A percentile compares a stretch with the other conserved stretches of the same genome.
Conservation (phyloP, 1,284 basidiomycete species). For the Erythrobasidium hasegawianum region DNA sequence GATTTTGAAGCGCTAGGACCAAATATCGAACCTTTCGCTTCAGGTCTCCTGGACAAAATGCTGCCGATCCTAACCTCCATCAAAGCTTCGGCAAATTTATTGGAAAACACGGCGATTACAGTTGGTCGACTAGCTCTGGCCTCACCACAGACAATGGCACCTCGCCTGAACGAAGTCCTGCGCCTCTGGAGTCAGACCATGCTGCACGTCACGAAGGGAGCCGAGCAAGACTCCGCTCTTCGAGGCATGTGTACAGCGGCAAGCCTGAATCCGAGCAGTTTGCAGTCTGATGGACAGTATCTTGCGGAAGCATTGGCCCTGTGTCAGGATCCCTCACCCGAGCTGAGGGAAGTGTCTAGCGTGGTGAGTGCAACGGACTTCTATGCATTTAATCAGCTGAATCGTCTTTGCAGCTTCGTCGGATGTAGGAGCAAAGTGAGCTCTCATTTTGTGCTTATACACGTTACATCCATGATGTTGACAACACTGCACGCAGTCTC, state of each 20-base stretch:
- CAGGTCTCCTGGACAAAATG: conserved; percentile 76
- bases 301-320: conserved; percentile 17
- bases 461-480: no score
- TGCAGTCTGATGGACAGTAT: conserved; percentile 63
- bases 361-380: no score
- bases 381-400: no score
- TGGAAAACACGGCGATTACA: conserved; percentile 97
- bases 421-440: no score
- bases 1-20: conserved; percentile 20
- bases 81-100: conserved; percentile 86
- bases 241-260: conserved; percentile 93
- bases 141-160: conserved; percentile 81
- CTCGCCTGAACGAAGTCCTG: conserved; percentile 83
- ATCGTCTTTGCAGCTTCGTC: no score
- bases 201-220: conserved; percentile 90
- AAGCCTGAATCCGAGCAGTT: conserved; percentile 83
- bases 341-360: conserved; percentile 9
- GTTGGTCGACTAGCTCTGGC: conserved; percentile 94
- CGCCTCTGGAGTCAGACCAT: conserved; percentile 79
- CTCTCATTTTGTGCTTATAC: no score
- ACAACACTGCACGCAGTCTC: no score
- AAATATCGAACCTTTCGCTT: conserved; percentile 84
- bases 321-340: conserved; percentile 21
- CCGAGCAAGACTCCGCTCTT: conserved; percentile 98
- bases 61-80: conserved; percentile 86